Evolutionary conservation across 495 filamentous ascomycete species (phyloP).

Genomic region (Aspergillus heteromorphus): DNA sequence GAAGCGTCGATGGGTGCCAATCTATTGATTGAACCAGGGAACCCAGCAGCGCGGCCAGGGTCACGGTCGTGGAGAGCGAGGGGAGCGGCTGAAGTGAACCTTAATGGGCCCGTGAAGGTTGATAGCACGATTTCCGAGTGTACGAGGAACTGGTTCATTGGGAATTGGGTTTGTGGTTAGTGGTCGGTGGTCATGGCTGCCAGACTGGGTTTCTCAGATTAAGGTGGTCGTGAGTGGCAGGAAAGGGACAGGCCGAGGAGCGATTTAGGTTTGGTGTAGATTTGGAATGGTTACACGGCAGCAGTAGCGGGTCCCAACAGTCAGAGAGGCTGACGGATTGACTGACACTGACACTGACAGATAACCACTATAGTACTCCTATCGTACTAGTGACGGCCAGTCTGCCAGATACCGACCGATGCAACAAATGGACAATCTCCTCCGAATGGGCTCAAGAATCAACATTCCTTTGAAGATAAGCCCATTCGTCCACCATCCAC

Average conservation of each 20-base stretch:
- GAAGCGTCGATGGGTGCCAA: conserved; percentile 7
- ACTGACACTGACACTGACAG: background rate
- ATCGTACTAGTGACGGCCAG: too few relatives aligned
- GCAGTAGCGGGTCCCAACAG: background rate
- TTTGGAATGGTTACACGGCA: background rate
- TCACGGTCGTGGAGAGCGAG: background rate
- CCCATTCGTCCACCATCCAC: too few relatives aligned
- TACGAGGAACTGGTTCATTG: background rate
- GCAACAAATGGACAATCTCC: too few relatives aligned
- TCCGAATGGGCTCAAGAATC: too few relatives aligned
- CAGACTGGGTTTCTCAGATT: too few relatives aligned
- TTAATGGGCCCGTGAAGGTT: conserved; percentile 3
- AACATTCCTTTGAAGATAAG: too few relatives aligned
- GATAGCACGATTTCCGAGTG: background rate
- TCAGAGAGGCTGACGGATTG: background rate
- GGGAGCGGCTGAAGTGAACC: conserved; percentile 9
- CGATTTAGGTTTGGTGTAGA: background rate
- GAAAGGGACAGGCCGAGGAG: background rate
- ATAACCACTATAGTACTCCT: too few relatives aligned
- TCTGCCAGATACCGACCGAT: too few relatives aligned
- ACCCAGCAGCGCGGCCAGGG: background rate
- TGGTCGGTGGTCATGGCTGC: too few relatives aligned
- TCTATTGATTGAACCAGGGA: conserved; percentile 10
- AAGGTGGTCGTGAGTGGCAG: background rate
- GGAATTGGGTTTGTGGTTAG: background rate